A percentile compares a stretch with the other conserved stretches of the same genome.
phyloP scores from a whole-genome alignment of 805 yeast genomes.

The Zygosaccharomyces pseudorouxii region DNA sequence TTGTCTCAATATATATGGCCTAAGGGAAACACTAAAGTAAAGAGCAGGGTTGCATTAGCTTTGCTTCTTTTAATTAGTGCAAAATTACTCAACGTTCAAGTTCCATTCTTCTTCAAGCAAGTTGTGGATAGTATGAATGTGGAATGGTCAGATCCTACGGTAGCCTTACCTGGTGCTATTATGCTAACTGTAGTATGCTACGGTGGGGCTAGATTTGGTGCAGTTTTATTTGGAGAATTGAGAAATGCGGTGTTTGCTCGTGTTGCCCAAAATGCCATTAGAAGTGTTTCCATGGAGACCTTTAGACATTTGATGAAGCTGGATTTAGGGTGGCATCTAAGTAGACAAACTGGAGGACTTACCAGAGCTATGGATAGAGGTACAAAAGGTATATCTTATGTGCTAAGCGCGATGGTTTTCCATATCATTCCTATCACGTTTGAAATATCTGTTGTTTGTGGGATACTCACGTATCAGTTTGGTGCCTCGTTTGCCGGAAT shows the following conservation, averaged over 20 bases:
- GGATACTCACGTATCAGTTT: constrained; percentile 87
- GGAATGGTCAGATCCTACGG: constrained; percentile 69
- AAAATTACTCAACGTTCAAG: constrained; percentile 87
- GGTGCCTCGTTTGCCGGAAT: constrained; percentile 87
- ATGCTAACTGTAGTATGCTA: constrained; percentile 74
- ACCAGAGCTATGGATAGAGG: constrained; percentile 97
- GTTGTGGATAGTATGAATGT: constrained; percentile 91
- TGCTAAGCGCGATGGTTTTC: constrained; percentile 93
- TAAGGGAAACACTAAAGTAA: constrained; percentile 57
- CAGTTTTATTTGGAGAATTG: constrained; percentile 89
- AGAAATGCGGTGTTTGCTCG: constrained; percentile 93
- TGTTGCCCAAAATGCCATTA: constrained; percentile 92
- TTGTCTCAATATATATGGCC: constrained; percentile 79
- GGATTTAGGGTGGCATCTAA: constrained; percentile 84
- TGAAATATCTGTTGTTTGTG: constrained; percentile 90
- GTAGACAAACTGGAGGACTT: constrained; percentile 92
- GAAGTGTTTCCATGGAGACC: constrained; percentile 82
- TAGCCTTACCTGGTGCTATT: constrained; percentile 50
- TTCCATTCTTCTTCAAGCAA: constrained; percentile 86
- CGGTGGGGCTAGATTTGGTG: constrained; percentile 91
- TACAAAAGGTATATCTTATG: constrained; percentile 93
- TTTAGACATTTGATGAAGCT: constrained; percentile 76
- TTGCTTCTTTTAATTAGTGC: constrained; percentile 68
- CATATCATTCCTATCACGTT: constrained; percentile 90
- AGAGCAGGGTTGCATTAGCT: constrained; percentile 71